phyloP scores from a whole-genome alignment of 305 asterid genomes.

The Rubia occidens region DNA sequence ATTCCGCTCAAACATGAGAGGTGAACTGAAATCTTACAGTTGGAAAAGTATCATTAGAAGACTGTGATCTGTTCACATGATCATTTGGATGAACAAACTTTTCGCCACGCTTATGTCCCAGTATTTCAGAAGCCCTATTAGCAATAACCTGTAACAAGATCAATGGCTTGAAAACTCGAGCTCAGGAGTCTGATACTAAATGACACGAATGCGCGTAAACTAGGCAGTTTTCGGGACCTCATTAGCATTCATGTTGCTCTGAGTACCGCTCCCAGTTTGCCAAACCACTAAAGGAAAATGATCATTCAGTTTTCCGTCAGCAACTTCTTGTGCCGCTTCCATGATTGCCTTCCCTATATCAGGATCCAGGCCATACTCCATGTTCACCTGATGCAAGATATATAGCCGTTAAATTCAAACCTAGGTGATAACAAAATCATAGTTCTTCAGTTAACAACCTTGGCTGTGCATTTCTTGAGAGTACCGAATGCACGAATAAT shows the following conservation, averaged over 20 bases:
- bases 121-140: conserved; percentile 90
- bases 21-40: conserved; percentile 46
- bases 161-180: background rate
- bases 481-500: conserved; percentile 83
- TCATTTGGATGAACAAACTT: conserved; percentile 91
- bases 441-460: conserved; percentile 32
- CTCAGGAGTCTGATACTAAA: background rate
- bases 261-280: conserved; percentile 99
- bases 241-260: conserved; percentile 96
- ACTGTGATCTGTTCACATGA: conserved; percentile 91
- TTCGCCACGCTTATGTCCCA: conserved; percentile 80
- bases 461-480: conserved; percentile 92
- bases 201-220: background rate
- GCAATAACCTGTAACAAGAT: conserved; percentile 67
- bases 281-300: conserved; percentile 97
- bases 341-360: conserved; percentile 81
- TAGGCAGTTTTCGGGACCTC: conserved; percentile 41
- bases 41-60: conserved; percentile 96
- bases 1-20: conserved; percentile 1
- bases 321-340: conserved; percentile 98
- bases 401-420: conserved; percentile 5
- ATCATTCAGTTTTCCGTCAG: conserved; percentile 76
- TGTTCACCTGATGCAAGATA: conserved; percentile 50
- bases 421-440: background rate
- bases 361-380: conserved; percentile 91